phyloP scores from a whole-genome alignment of 345 rosid genomes.

The Populus simonii region DNA sequence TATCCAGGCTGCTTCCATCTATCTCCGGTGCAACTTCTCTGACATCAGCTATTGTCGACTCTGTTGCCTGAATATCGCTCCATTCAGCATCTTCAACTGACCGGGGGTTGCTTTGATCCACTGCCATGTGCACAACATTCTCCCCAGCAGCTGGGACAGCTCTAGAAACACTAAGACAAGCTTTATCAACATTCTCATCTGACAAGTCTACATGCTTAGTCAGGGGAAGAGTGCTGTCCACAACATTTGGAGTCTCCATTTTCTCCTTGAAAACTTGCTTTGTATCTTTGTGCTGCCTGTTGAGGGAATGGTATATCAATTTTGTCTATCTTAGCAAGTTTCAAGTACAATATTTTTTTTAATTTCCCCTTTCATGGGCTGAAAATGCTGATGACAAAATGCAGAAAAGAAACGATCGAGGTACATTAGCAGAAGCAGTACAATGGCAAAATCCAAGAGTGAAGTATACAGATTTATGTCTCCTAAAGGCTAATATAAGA shows the following conservation, averaged over 20 bases:
- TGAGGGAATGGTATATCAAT: neutral
- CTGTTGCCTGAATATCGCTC: conserved; percentile 93
- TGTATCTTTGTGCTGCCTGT: conserved; percentile 75
- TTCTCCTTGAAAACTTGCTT: conserved; percentile 83
- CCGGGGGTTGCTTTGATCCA: conserved; percentile 50
- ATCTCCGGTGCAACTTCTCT: conserved; percentile 64
- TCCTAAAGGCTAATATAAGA: neutral
- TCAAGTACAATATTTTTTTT: neutral
- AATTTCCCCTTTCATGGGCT: neutral
- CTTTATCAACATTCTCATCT: conserved; percentile 81
- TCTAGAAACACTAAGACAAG: conserved; percentile 73
- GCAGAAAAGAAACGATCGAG: neutral
- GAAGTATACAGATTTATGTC: neutral
- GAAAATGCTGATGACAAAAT: neutral
- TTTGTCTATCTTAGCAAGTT: neutral
- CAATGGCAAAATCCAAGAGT: neutral
- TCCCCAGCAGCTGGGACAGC: conserved; percentile 46
- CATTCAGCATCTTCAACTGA: conserved; percentile 63
- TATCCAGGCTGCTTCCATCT: conserved; percentile 74
- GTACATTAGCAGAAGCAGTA: neutral
- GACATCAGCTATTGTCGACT: conserved; percentile 69
- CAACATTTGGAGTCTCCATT: conserved; percentile 43
- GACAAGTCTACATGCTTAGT: conserved; percentile 67
- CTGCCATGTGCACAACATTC: conserved; percentile 58
- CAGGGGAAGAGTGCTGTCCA: conserved; percentile 38